Evolutionary conservation across 202 grass and related monocot genomes (phyloP).

Genomic region (Eragrostis tef): DNA sequence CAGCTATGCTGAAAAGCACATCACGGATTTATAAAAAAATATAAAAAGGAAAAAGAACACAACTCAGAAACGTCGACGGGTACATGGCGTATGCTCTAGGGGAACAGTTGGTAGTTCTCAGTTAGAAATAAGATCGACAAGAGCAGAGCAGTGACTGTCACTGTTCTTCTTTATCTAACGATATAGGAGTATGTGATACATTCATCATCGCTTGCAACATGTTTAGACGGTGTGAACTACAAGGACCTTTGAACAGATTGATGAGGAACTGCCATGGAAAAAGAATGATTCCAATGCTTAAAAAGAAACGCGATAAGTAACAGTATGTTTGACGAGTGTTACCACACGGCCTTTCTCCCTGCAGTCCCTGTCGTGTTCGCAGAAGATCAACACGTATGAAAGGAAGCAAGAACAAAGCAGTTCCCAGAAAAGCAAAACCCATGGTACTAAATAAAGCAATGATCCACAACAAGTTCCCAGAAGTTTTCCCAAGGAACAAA

Average conservation of each 20-base stretch:
- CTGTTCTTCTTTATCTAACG: no score
- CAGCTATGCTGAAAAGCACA: conserved; percentile 7
- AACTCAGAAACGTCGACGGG: not conserved
- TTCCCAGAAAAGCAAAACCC: conserved; percentile 30
- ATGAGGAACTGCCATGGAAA: not conserved
- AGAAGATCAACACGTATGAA: conserved; percentile 36
- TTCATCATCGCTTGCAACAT: not conserved
- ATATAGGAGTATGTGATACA: not conserved
- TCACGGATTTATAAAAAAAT: not conserved
- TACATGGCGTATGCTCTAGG: not conserved
- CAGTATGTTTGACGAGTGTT: not conserved
- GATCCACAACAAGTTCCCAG: conserved; percentile 16
- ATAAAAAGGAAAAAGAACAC: not conserved
- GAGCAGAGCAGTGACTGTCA: not conserved
- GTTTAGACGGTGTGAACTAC: not conserved
- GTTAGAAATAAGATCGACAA: not conserved
- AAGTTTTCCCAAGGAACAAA: conserved; percentile 20
- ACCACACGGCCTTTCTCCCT: not conserved
- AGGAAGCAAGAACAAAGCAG: conserved; percentile 17
- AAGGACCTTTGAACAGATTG: not conserved
- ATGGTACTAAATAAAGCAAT: conserved; percentile 17
- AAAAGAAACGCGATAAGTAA: no score
- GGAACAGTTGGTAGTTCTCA: not conserved
- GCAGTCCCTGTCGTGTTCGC: conserved; percentile 3
- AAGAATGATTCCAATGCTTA: not conserved